phyloP scores from a whole-genome alignment of 2,329 filamentous ascomycete genomes.

The Diaporthe capsici region DNA sequence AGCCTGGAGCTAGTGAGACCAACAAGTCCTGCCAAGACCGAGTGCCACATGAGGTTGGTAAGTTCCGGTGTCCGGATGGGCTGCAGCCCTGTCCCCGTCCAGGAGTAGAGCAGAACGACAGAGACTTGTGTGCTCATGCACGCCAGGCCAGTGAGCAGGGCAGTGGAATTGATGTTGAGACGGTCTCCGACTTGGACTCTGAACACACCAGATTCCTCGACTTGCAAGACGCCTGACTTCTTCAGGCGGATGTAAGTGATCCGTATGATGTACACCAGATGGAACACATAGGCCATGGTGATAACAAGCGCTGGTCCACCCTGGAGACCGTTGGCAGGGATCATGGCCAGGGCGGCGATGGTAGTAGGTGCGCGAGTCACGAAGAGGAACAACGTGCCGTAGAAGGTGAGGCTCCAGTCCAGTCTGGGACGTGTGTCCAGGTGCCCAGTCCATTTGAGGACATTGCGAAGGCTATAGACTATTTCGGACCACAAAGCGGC shows the following conservation, averaged over 20 bases:
- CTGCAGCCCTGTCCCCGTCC: neutral
- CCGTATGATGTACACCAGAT: slow-evolving; percentile 35
- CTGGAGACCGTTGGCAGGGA: slow-evolving; percentile 31
- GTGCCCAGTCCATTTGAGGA: slow-evolving; percentile 41
- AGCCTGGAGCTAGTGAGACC: slow-evolving; percentile 1
- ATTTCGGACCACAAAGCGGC: slow-evolving; percentile 43
- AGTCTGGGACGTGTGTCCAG: slow-evolving; percentile 18
- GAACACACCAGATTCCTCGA: slow-evolving; percentile 12
- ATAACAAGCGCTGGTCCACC: slow-evolving; percentile 11
- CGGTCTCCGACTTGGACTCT: slow-evolving; percentile 10
- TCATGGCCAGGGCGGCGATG: slow-evolving; percentile 33
- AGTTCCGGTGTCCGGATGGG: neutral
- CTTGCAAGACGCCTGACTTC: slow-evolving; percentile 10
- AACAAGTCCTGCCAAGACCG: neutral
- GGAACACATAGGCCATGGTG: slow-evolving; percentile 19
- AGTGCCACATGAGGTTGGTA: slow-evolving; percentile 1
- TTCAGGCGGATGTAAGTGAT: slow-evolving; percentile 31
- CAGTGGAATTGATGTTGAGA: slow-evolving; percentile 20
- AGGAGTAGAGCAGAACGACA: slow-evolving; percentile 20
- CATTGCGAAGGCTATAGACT: slow-evolving; percentile 38
- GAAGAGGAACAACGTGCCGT: slow-evolving; percentile 21
- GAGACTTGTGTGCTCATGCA: slow-evolving; percentile 12
- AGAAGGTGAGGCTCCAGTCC: slow-evolving; percentile 34
- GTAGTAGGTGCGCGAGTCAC: slow-evolving; percentile 29
- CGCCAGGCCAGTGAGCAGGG: slow-evolving; percentile 24